Conservation (phyloP, 345 rosid genomes). For the Rubroshorea leprosula region DNA sequence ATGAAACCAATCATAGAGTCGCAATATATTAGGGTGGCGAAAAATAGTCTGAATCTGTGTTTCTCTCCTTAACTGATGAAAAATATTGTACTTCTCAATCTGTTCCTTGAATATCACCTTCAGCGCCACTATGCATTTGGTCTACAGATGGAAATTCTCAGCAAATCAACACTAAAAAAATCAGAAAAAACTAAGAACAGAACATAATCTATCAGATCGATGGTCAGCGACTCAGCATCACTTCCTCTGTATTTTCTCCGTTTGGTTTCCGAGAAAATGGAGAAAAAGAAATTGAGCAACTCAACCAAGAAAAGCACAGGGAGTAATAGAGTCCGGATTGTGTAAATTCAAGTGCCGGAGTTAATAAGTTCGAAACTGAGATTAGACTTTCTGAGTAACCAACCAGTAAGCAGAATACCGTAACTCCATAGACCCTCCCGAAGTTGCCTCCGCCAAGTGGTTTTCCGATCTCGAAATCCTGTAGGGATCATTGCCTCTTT, state of each 20-base stretch:
- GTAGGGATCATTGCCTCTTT: conserved; percentile 48
- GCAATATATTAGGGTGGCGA: conserved; percentile 63
- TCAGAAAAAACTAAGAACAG: neutral
- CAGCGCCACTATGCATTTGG: conserved; percentile 72
- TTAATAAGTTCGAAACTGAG: neutral
- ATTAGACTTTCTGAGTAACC: neutral
- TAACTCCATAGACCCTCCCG: conserved; percentile 75
- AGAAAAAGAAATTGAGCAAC: neutral
- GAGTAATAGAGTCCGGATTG: neutral
- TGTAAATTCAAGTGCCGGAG: too few relatives aligned
- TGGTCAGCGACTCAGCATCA: too few relatives aligned
- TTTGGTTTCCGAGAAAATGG: neutral
- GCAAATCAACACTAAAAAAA: neutral
- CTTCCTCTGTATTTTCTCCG: neutral
- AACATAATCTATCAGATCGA: neutral
- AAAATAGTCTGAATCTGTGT: conserved; percentile 83
- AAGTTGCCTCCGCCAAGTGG: conserved; percentile 90
- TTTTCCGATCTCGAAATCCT: conserved; percentile 83
- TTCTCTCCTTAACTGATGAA: conserved; percentile 80
- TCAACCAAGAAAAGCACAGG: neutral
- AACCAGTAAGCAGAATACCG: conserved; percentile 31
- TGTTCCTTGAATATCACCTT: conserved; percentile 87
- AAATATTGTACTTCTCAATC: conserved; percentile 73
- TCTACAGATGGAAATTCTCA: conserved; percentile 23
- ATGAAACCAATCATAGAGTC: conserved; percentile 88